Percentiles rank a stretch among this genome's conserved stretches.
phyloP scores from a whole-genome alignment of 2,329 filamentous ascomycete genomes.

The Penicillium sp. region DNA sequence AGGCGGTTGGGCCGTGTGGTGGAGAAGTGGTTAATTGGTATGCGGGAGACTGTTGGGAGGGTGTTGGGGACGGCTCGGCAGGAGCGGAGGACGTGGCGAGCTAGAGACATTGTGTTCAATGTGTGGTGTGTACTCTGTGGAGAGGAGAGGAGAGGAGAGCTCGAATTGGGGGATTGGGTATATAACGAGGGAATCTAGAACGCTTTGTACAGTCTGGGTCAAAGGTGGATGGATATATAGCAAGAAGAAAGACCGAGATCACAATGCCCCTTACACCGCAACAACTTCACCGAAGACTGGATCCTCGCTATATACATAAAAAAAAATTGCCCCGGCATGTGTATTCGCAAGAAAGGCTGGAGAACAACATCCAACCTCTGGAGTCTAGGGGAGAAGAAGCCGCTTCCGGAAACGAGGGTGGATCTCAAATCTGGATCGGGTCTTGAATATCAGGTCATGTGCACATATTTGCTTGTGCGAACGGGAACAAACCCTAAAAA shows the following conservation, averaged over 20 bases:
- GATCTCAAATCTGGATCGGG: constrained; percentile 2
- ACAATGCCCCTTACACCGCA: neutral
- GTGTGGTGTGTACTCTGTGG: neutral
- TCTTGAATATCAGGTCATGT: constrained; percentile 1
- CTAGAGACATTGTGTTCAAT: constrained; percentile 2
- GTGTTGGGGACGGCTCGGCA: neutral
- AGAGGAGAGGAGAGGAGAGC: neutral
- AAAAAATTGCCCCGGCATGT: neutral
- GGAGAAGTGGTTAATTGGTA: neutral
- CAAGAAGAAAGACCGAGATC: neutral
- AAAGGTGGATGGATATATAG: neutral
- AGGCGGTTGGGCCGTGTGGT: constrained; percentile 2
- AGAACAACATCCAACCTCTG: neutral
- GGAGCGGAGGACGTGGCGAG: constrained; percentile 1
- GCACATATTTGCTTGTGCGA: constrained; percentile 2
- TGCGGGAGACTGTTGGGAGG: neutral
- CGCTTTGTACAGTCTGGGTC: neutral
- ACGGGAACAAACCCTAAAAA: neutral
- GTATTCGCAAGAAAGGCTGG: neutral
- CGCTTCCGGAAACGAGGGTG: neutral
- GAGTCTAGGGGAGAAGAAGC: neutral
- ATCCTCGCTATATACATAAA: neutral
- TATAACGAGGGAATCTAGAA: neutral
- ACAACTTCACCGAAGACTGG: neutral
- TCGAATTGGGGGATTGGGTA: neutral